Evolutionary conservation across 805 yeast genomes (phyloP).

Genomic region (Candida maesae): DNA sequence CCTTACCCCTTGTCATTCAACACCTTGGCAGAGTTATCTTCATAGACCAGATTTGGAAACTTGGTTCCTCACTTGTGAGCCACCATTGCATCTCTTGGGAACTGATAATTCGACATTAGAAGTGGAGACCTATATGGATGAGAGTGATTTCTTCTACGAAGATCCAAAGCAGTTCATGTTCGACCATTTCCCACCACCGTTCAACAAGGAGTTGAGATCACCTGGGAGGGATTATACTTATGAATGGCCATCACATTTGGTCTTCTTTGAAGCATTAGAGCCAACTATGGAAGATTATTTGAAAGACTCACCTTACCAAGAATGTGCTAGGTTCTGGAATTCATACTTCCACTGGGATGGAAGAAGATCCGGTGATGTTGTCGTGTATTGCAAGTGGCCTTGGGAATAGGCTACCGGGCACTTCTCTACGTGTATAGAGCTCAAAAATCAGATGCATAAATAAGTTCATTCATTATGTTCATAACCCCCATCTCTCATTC

Average conservation of each 20-base stretch:
- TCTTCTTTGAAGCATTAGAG: slow-evolving; percentile 66
- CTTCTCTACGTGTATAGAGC: too few relatives aligned
- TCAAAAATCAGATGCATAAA: too few relatives aligned
- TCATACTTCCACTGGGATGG: slow-evolving; percentile 82
- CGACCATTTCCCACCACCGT: slow-evolving; percentile 45
- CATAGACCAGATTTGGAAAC: slow-evolving; percentile 52
- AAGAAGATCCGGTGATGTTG: slow-evolving; percentile 73
- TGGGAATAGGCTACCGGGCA: slow-evolving; percentile 28
- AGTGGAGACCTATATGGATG: slow-evolving; percentile 62
- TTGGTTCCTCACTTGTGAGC: slow-evolving; percentile 90
- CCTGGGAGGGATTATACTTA: slow-evolving; percentile 32
- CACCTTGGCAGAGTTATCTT: slow-evolving; percentile 88
- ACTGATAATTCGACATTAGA: slow-evolving; percentile 30
- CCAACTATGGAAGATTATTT: slow-evolving; percentile 39
- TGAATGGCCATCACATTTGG: slow-evolving; percentile 70
- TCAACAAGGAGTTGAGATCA: slow-evolving; percentile 20
- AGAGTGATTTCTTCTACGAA: slow-evolving; percentile 78
- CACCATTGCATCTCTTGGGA: slow-evolving; percentile 53
- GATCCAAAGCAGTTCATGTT: slow-evolving; percentile 57
- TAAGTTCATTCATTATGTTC: background rate
- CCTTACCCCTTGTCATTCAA: slow-evolving; percentile 94
- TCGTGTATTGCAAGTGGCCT: slow-evolving; percentile 51
- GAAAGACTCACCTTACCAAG: slow-evolving; percentile 39
- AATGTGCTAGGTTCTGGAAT: slow-evolving; percentile 63
- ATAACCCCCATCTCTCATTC: slow-evolving; percentile 16